Base-by-base conservation (phyloP, 2,329 filamentous ascomycete species). In the Arachnomyces sp. region DNA sequence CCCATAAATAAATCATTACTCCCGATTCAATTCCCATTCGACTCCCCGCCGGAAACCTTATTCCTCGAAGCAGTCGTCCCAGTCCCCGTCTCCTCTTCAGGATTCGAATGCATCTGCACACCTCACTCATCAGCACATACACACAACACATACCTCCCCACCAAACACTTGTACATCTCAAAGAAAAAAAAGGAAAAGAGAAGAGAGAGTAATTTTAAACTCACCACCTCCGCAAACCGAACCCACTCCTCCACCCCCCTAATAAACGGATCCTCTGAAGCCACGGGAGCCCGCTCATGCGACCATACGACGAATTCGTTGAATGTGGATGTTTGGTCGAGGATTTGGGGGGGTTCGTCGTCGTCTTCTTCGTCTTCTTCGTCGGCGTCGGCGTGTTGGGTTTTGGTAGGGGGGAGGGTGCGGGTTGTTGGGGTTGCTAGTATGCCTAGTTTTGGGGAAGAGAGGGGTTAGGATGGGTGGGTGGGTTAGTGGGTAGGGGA, bases 161-260 rank as follows among this genome's bases (percentile, higher is more conserved):
- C 20, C 20, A 5, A 25, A 25, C 20, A 5, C 20, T 25, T 5
- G 20, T 25, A 5, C 20, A 5, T 25, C 20, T 5, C 5, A 5
- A 25, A 25, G 20, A 25, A 25, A 5, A 25, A 9, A 25, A 25
- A 5, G 9, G 9, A 25, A 9, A 25, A 25, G 9, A 25, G 20
- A 9, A 25, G 20, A 25, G 29, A 29, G 34, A 28, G 28, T 14
- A 35, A 30, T n/a, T n/a, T n/a, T n/a, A 13, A 43, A 60, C 73
- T 52, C 61, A 87, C 82, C 58, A 74, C 72, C 48, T 81, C 76
- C 8, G 87, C 77, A 58, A 89, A 77, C 8, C 70, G 68, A 42
- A 93, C 69, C 87, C 88, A 94, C 61, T 94, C 88, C 49, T 81
- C 74, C 32, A 94, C 66, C 0, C 82, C 79, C 57, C 82, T 81